Evolutionary conservation across 208 protist species (phyloP), one percentile per base, ranked within the genome.

Genomic region (Wallacemonas sp.): DNA sequence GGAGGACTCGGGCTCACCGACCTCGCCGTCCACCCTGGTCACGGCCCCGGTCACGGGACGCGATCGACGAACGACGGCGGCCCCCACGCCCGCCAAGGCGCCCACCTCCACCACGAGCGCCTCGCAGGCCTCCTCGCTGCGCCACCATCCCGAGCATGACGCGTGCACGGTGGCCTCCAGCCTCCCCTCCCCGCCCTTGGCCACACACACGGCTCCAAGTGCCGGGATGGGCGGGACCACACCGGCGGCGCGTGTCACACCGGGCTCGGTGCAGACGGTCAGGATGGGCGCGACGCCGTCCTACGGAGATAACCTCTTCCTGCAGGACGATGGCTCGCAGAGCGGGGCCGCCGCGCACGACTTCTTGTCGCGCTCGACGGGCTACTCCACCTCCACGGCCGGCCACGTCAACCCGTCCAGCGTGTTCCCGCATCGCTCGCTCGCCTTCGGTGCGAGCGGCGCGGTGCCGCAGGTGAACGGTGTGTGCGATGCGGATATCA

Each of bases 401-500:
- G 39, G 44, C 18, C 61, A 66, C 10, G 12, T 14, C 32, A 29
- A 14, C 4, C n/a, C 32, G 16, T n/a, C 48, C 33, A n/a, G 28
- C 48, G 18, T n/a, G 25, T 77, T 81, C 26, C 74, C 72, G 1
- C 85, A 89, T 64, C 81, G 85, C 32, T 72, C 67, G 2, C 63
- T 92, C 39, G 76, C 82, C 18, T 88, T 77, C 61, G 77, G 77
- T 52, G 74, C 77, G 26, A 73, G 64, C 22, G 81, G 78, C 23
- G 70, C 79, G 0, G 71, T 84, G 12, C 62, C 62, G 20, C 79
- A 73, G 39, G 69, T 82, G 44, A 86, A 74, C 50, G 86, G 85
- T 12, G 77, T 90, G 12, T 96, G 90, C 36, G 79, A 92, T 69
- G 57, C 93, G 2, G 90, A 96, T 46, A 64, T 96, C 7, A 92